Conservation (phyloP, 495 filamentous ascomycete species). For the Achaetomiella virescens region DNA sequence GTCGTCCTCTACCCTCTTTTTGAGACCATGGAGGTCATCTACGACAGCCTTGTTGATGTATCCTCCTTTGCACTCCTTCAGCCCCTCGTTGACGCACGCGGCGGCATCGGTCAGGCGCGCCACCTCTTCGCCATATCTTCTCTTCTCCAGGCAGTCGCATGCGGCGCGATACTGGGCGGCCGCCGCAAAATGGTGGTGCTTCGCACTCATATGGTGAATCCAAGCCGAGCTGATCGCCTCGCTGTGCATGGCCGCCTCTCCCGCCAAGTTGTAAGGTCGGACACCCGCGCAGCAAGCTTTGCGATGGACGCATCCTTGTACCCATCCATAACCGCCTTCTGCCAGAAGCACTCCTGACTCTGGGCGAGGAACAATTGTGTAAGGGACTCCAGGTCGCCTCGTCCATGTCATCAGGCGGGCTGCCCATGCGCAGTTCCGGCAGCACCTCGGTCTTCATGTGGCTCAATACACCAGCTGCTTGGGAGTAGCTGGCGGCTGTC, state of each 20-base stretch:
- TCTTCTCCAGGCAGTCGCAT: constrained; percentile 86
- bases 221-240: constrained; percentile 86
- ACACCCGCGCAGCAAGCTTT: constrained; percentile 84
- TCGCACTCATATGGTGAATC: constrained; percentile 97
- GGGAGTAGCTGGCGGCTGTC: constrained; percentile 82
- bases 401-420: constrained; percentile 94
- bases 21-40: constrained; percentile 77
- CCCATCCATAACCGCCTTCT: constrained; percentile 90
- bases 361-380: constrained; percentile 82
- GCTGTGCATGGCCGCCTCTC: constrained; percentile 80
- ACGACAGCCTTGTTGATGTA: constrained; percentile 82
- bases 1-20: constrained; percentile 75
- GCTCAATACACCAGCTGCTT: constrained; percentile 74
- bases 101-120: constrained; percentile 77
- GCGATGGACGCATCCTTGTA: constrained; percentile 89
- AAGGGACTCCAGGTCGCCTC: constrained; percentile 75
- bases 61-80: constrained; percentile 66
- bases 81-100: constrained; percentile 73
- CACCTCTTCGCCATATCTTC: constrained; percentile 94
- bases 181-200: constrained; percentile 95
- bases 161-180: constrained; percentile 94
- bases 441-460: constrained; percentile 75
- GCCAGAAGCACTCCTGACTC: constrained; percentile 96
- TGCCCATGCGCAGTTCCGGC: constrained; percentile 72
- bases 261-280: constrained; percentile 83